A percentile compares a stretch with the other conserved stretches of the same genome.
Conservation (phyloP, 139 green algal genomes). For the Picochlorum sp. region DNA sequence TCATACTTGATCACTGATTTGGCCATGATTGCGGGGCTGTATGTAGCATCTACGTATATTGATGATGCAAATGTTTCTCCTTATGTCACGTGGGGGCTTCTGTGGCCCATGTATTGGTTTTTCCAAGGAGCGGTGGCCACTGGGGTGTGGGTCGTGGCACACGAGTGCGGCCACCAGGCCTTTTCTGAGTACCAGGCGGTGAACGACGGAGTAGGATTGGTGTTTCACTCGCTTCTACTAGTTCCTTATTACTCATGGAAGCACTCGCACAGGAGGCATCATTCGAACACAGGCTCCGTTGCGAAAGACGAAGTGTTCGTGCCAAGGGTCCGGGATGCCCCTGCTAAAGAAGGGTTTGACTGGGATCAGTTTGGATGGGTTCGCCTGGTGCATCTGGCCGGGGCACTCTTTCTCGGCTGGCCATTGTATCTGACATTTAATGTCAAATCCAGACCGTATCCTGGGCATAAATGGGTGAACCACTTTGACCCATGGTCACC, state of each 20-base stretch:
- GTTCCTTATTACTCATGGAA: conserved; percentile 89
- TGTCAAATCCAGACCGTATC: conserved; percentile 48
- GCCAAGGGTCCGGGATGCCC: conserved; percentile 21
- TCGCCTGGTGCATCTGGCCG: conserved; percentile 34
- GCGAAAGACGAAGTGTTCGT: conserved; percentile 85
- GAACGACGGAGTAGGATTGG: conserved; percentile 70
- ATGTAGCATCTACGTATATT: conserved; percentile 36
- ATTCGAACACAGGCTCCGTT: conserved; percentile 71
- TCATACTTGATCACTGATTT: conserved; percentile 59
- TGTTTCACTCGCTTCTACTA: conserved; percentile 68
- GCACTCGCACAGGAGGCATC: conserved; percentile 79
- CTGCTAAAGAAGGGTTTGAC: neutral
- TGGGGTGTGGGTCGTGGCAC: conserved; percentile 69
- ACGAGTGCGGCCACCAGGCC: conserved; percentile 78
- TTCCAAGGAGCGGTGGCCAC: conserved; percentile 52
- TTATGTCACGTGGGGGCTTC: conserved; percentile 21
- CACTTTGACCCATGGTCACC: conserved; percentile 81
- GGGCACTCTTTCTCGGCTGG: conserved; percentile 65
- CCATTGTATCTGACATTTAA: conserved; percentile 77
- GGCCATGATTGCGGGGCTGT: conserved; percentile 25
- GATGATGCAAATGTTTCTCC: conserved; percentile 20
- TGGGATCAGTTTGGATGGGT: conserved; percentile 10
- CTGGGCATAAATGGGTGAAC: conserved; percentile 40
- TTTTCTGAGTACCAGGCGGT: conserved; percentile 45
- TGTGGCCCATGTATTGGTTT: conserved; percentile 71